These are phyloP conservation scores for Exophiala xenobiotica DNA, from an alignment of 2,329 filamentous ascomycete species.

Conservation along the genomic window DNA sequence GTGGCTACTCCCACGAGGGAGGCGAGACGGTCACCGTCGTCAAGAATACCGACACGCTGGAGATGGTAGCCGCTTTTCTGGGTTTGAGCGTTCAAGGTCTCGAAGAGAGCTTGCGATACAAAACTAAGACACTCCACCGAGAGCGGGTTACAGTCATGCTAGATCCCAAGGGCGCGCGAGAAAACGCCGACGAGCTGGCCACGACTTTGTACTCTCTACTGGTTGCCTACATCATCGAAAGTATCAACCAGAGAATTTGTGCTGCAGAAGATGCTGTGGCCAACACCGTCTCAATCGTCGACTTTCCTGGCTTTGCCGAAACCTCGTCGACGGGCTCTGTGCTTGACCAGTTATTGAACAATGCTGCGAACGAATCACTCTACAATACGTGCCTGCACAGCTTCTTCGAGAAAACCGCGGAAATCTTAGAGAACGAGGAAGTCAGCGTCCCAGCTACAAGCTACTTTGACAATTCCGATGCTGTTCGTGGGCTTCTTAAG, in stretches of 20 bases:
- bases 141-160: constrained; percentile 99
- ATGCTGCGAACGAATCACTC: constrained; percentile 85
- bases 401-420: constrained; percentile 93
- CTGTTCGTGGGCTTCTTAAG: constrained; percentile 87
- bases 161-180: constrained; percentile 83
- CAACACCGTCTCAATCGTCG: constrained; percentile 92
- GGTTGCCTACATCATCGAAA: constrained; percentile 91
- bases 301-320: constrained; percentile 94
- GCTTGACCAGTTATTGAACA: constrained; percentile 90
- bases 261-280: constrained; percentile 82
- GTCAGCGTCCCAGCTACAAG: constrained; percentile 85
- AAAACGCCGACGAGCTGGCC: constrained; percentile 90
- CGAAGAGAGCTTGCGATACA: constrained; percentile 87
- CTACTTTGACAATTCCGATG: constrained; percentile 97
- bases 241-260: constrained; percentile 84
- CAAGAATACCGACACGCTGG: constrained; percentile 87
- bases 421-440: constrained; percentile 91
- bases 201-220: constrained; percentile 90
- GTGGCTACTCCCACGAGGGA: constrained; percentile 93
- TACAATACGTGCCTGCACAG: constrained; percentile 93
- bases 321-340: constrained; percentile 77
- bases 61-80: constrained; percentile 88
- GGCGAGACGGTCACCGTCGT: constrained; percentile 81
- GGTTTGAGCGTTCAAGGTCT: constrained; percentile 79
- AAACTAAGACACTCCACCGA: constrained; percentile 92